Evolutionary conservation across 2,329 filamentous ascomycete species (phyloP), one percentile per base, ranked within the genome.

Genomic region (Cladophialophora bantiana): DNA sequence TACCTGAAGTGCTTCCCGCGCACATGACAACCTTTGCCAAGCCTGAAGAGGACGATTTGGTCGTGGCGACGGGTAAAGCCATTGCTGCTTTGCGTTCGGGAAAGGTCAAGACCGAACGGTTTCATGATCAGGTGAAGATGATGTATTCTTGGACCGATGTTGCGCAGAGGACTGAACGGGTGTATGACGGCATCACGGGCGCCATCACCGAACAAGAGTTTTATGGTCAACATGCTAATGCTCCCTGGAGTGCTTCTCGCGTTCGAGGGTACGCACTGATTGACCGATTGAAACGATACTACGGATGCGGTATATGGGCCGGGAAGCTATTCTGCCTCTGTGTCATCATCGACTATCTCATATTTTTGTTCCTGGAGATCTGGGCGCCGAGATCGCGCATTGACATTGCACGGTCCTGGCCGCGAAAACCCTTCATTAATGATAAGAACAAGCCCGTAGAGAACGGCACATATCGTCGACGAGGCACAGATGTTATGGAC

Each of bases 71-170:
- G 0, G 91, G 92, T 18, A 90, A 90, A 71, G 95, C 96, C 18
- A 98, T 99, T 68, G 90, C 89, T 0, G 90, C 92, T 35, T 84
- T 99, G 64, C 89, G 94, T 53, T 90, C 90, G 5, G 94, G 94
- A 72, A 92, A 90, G 73, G 90, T 99, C 34, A 89, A 93, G 69
- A 96, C 95, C 0, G 94, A 98, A 77, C 88, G 90, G 50, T 99
- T 99, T 76, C 95, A 99, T 77, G 94, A 97, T 72, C 92, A 98
- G 78, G 95, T 99, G 69, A 93, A 94, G 78, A 92, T 91, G 82
- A 98, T 98, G 95, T 99, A 99, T 81, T 96, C 93, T 1, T 99
- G 95, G 95, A 92, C 92, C 34, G 94, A 99, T 77, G 94, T 99
- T 34, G 95, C 95, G 13, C 87, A 91, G 73, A 90, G 95, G 63